These are phyloP conservation scores for Daldinia concentrica DNA, from an alignment of 495 filamentous ascomycete genomes.

Conservation along the genomic window DNA sequence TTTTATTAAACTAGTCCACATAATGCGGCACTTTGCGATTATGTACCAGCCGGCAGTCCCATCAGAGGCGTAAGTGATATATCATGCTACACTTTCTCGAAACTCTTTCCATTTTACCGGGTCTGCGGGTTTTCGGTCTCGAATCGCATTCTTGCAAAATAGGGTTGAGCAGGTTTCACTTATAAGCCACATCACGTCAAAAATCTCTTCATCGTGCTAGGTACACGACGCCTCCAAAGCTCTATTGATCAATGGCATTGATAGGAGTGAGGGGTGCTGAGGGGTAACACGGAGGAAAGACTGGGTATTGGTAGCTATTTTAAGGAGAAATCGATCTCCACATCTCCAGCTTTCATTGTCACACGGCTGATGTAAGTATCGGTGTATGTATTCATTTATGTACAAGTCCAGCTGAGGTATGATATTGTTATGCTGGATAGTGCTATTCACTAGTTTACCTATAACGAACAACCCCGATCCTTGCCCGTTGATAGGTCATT, in stretches of 20 bases:
- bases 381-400: not conserved
- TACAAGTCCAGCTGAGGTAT: not conserved
- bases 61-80: constrained; percentile 6
- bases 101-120: constrained; percentile 1
- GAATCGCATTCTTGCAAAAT: constrained; percentile 7
- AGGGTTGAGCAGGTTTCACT: constrained; percentile 24
- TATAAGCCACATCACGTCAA: constrained; percentile 30
- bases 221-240: constrained; percentile 9
- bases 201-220: constrained; percentile 15
- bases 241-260: constrained; percentile 27
- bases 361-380: constrained; percentile 19
- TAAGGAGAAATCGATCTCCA: constrained; percentile 33
- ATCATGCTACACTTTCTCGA: constrained; percentile 10
- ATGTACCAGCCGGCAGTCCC: constrained; percentile 22
- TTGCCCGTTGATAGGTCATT: constrained; percentile 22
- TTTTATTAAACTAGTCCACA: constrained; percentile 4
- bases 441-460: constrained; percentile 8
- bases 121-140: constrained; percentile 2
- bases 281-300: constrained; percentile 23
- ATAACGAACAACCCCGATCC: constrained; percentile 7
- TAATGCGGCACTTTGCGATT: constrained; percentile 16
- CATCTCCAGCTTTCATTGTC: constrained; percentile 34
- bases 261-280: constrained; percentile 24
- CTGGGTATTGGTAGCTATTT: constrained; percentile 36
- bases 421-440: not conserved